A percentile compares a stretch with the other conserved stretches of the same genome.
phyloP scores from a whole-genome alignment of 2,329 filamentous ascomycete genomes.

The Juglanconis juglandina region DNA sequence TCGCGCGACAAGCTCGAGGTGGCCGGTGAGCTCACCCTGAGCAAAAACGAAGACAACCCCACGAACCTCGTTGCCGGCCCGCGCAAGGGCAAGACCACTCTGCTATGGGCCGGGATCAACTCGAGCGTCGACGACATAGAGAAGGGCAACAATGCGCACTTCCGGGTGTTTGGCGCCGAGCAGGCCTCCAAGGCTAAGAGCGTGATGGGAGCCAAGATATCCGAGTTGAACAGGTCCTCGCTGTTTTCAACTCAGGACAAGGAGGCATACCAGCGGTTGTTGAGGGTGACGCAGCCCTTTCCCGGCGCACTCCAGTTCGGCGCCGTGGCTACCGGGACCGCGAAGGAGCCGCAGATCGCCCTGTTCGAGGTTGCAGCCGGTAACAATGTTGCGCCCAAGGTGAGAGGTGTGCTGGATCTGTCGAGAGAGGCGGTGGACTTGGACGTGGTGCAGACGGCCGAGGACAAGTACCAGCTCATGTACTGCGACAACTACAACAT shows the following conservation, averaged over 20 bases:
- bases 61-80: conserved; percentile 73
- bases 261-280: conserved; percentile 56
- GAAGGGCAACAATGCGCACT: conserved; percentile 77
- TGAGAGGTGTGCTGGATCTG: conserved; percentile 48
- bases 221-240: conserved; percentile 49
- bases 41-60: conserved; percentile 83
- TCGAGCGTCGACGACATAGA: conserved; percentile 69
- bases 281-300: conserved; percentile 51
- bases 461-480: conserved; percentile 65
- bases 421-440: conserved; percentile 63
- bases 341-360: conserved; percentile 72
- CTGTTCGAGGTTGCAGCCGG: conserved; percentile 66
- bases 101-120: conserved; percentile 77
- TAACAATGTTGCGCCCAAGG: conserved; percentile 48
- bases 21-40: conserved; percentile 71
- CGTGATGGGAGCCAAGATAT: conserved; percentile 37
- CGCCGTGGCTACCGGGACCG: conserved; percentile 74
- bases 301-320: conserved; percentile 62
- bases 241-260: conserved; percentile 53
- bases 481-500: conserved; percentile 78
- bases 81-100: conserved; percentile 51
- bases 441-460: conserved; percentile 62
- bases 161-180: conserved; percentile 69
- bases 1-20: conserved; percentile 60
- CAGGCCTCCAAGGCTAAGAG: conserved; percentile 26